Percentiles rank a stretch among this genome's conserved stretches.
Evolutionary conservation across 495 filamentous ascomycete genomes (phyloP).

Genomic region (Elaphomyces granulatus): DNA sequence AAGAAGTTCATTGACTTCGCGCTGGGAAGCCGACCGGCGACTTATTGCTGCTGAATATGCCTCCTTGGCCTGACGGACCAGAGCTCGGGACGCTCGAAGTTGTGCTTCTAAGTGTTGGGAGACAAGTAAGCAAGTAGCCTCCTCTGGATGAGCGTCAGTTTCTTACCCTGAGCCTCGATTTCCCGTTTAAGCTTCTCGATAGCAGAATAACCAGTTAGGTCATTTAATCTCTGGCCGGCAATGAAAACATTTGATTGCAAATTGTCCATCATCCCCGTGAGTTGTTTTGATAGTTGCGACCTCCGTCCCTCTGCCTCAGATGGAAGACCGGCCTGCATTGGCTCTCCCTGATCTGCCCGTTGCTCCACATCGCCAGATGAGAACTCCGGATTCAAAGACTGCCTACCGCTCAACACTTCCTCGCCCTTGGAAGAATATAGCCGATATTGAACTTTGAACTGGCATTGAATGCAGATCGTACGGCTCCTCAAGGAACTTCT

Average conservation of each 20-base stretch:
- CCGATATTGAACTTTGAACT: slow-evolving; percentile 19
- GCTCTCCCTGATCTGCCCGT: slow-evolving; percentile 7
- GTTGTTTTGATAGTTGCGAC: slow-evolving; percentile 55
- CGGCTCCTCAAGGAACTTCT: slow-evolving; percentile 13
- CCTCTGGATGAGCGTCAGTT: no score
- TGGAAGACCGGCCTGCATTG: slow-evolving; percentile 44
- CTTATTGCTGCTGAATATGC: slow-evolving; percentile 64
- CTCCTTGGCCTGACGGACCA: slow-evolving; percentile 55
- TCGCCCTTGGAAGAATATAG: slow-evolving; percentile 13
- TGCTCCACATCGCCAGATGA: not conserved
- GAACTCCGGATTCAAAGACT: not conserved
- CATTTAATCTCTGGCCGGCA: slow-evolving; percentile 79
- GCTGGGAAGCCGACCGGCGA: slow-evolving; percentile 70
- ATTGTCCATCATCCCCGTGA: slow-evolving; percentile 73
- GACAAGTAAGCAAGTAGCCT: no score
- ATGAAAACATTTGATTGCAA: slow-evolving; percentile 71
- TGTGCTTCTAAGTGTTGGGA: slow-evolving; percentile 42
- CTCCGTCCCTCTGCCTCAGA: slow-evolving; percentile 62
- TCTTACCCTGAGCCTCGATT: slow-evolving; percentile 58
- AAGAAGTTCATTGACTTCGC: slow-evolving; percentile 86
- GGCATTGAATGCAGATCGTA: slow-evolving; percentile 28
- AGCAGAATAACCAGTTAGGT: slow-evolving; percentile 82
- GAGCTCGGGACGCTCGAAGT: slow-evolving; percentile 46
- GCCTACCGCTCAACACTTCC: not conserved
- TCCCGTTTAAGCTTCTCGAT: slow-evolving; percentile 74